Percentiles rank a stretch among this genome's conserved stretches.
Conservation (phyloP, 2,329 filamentous ascomycete genomes). For the Hypoxylon sp. region DNA sequence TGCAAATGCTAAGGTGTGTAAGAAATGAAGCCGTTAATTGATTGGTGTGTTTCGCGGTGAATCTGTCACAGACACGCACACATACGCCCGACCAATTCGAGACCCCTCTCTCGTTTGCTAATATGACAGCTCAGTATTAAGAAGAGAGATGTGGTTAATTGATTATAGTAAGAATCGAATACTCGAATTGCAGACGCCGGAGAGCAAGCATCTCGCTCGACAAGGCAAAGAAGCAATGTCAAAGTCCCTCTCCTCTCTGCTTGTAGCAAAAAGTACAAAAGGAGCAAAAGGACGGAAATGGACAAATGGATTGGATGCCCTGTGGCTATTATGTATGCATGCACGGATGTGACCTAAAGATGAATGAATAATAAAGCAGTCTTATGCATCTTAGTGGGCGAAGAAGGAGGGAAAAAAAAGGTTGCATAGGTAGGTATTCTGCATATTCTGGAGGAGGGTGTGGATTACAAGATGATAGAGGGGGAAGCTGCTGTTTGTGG, state of each 20-base stretch:
- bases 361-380: conserved; percentile 43
- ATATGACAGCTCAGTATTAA: conserved; percentile 17
- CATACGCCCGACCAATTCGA: conserved; percentile 22
- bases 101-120: conserved; percentile 21
- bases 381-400: conserved; percentile 45
- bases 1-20: conserved; percentile 41
- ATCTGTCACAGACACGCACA: conserved; percentile 35
- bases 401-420: conserved; percentile 21
- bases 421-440: background rate
- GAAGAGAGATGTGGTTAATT: background rate
- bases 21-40: conserved; percentile 36
- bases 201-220: conserved; percentile 26
- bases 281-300: conserved; percentile 28
- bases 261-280: conserved; percentile 42
- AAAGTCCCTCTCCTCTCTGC: conserved; percentile 36
- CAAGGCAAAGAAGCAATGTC: conserved; percentile 18
- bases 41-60: conserved; percentile 42
- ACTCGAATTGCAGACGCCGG: conserved; percentile 8
- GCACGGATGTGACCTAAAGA: conserved; percentile 36
- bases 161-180: conserved; percentile 21
- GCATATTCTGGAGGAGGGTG: conserved; percentile 29
- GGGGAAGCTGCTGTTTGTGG: conserved; percentile 43
- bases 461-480: conserved; percentile 42
- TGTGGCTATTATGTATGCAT: conserved; percentile 40
- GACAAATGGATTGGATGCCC: conserved; percentile 38